phyloP scores from a whole-genome alignment of 2,329 filamentous ascomycete genomes.

The Botryotinia narcissicola region DNA sequence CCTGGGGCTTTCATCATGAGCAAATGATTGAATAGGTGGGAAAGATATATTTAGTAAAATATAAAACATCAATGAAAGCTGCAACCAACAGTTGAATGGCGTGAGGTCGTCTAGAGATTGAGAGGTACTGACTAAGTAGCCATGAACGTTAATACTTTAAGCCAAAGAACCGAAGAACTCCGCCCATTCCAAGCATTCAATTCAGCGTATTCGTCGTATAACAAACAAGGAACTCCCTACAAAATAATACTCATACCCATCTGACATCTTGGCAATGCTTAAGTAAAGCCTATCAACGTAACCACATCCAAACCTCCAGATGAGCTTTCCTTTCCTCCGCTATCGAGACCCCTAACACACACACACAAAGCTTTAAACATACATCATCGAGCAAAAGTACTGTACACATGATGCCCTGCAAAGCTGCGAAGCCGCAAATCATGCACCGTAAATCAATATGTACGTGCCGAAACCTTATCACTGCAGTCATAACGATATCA shows the following conservation, averaged over 20 bases:
- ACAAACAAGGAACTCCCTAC: neutral
- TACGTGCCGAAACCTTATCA: neutral
- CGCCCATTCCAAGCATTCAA: neutral
- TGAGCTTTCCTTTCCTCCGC: neutral
- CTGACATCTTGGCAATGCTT: neutral
- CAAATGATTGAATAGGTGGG: neutral
- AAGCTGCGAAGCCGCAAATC: neutral
- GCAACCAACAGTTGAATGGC: neutral
- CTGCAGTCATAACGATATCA: neutral
- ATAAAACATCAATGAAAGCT: neutral
- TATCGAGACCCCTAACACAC: neutral
- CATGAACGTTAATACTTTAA: neutral
- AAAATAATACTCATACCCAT: neutral
- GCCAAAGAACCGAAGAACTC: neutral
- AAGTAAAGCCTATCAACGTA: neutral
- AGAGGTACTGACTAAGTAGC: neutral
- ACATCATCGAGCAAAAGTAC: neutral
- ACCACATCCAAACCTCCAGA: neutral
- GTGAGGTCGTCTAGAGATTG: neutral
- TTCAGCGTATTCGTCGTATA: neutral
- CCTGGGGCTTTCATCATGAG: neutral
- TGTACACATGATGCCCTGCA: constrained; percentile 3
- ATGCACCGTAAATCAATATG: neutral
- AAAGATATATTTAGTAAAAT: neutral
- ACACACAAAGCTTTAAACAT: neutral